Evolutionary conservation across 73 alveolate genomes (phyloP).

Genomic region (Paramecium sexaurelia): DNA sequence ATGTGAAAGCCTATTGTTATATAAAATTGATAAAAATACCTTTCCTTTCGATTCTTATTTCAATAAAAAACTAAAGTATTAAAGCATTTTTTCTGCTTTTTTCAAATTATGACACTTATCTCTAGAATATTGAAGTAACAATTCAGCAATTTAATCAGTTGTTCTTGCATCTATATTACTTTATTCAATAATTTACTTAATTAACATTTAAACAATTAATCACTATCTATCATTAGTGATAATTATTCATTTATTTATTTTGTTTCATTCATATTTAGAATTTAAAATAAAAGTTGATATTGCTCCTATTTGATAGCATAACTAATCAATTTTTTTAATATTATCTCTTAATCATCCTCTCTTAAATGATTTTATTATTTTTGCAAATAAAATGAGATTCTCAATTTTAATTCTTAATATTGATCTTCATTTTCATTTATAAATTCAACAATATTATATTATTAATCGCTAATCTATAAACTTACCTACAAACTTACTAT

Average conservation of each 20-base stretch:
- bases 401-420: not conserved
- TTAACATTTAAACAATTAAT: not conserved
- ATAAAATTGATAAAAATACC: not conserved
- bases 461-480: no score
- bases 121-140: not conserved
- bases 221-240: not conserved
- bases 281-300: not conserved
- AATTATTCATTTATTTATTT: not conserved
- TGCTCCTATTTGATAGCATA: not conserved
- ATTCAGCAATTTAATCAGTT: not conserved
- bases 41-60: not conserved
- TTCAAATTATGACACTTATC: not conserved
- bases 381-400: not conserved
- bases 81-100: not conserved
- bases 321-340: not conserved
- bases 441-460: not conserved
- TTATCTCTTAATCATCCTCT: not conserved
- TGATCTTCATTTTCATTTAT: not conserved
- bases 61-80: not conserved
- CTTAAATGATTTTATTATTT: not conserved
- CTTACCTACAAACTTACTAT: not conserved
- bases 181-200: not conserved
- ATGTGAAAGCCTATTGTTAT: not conserved
- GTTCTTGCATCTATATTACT: not conserved
- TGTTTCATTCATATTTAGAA: not conserved